Base-by-base conservation (phyloP, 2,329 filamentous ascomycete genomes). In the Fusarium drepaniforme region DNA sequence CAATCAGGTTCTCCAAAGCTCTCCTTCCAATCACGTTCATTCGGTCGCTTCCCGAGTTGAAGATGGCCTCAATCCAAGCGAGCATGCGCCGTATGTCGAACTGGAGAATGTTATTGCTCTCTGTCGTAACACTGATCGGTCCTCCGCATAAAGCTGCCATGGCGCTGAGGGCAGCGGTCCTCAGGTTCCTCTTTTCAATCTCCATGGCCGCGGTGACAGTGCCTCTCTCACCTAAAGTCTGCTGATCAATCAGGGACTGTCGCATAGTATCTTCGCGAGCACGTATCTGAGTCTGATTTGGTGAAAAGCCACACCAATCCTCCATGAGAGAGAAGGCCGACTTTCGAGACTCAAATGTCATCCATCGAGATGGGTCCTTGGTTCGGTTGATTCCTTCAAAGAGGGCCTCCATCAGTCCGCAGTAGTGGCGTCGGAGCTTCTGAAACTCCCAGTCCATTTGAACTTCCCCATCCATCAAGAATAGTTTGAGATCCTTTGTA, bases 221-320 rank as follows among this genome's bases (percentile, higher is more conserved):
- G 6, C 93, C 92, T 75, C 94, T 90, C 80, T 96, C 95, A 15
- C 92, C 91, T 21, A 92, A 83, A 23, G 93, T 91, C 67, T 97
- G 94, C 66, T 95, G 93, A 63, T 96, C 92, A 40, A 97, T 92
- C 75, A 97, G 88, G 4, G 94, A 94, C 76, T 96, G 93, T 51
- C 94, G 90, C 93, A 98, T 97, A 40, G 90, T 93, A 72, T 97
- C 93, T 83, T 98, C 96, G 71, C 95, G 90, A 68, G 93, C 92
- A 7, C 92, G 90, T 46, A 98, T 94, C 74, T 97, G 94, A 16
- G 86, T 88, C 81, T 97, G 95, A 74, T 98, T 98, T 0, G 96
- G 95, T 9, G 96, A 98, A 82, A 97, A 98, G 3, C 97, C 97
- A 81, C 97, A 99, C 97, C 97, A 99, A 75, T 98, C 96, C 83